A percentile compares a stretch with the other conserved stretches of the same genome.
Evolutionary conservation across 352 stramenopile species (phyloP).

Genomic region (Pseudoperonospora humuli): DNA sequence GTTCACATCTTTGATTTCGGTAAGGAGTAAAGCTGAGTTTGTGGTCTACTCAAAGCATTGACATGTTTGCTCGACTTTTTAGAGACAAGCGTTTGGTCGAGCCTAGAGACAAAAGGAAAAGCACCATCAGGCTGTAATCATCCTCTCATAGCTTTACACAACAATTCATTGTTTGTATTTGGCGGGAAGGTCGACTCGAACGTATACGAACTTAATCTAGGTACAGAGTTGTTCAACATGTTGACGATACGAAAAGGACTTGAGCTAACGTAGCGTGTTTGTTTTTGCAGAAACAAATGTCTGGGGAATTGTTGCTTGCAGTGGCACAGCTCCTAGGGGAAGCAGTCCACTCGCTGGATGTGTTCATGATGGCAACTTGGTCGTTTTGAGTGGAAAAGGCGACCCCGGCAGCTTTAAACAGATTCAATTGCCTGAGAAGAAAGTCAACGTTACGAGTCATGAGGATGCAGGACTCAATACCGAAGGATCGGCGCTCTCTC

Average conservation of each 20-base stretch:
- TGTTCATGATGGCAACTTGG: constrained; percentile 87
- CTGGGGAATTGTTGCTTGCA: constrained; percentile 54
- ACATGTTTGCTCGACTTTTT: not conserved
- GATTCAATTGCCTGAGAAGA: constrained; percentile 76
- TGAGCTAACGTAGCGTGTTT: constrained; percentile 1
- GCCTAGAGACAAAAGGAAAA: constrained; percentile 83
- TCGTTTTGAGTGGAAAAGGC: constrained; percentile 93
- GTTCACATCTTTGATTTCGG: constrained; percentile 96
- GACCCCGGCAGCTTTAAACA: constrained; percentile 89
- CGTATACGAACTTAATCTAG: constrained; percentile 91
- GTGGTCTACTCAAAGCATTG: not conserved
- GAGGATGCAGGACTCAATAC: constrained; percentile 8
- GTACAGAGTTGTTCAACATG: constrained; percentile 18
- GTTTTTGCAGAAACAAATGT: constrained; percentile 41
- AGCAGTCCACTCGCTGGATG: constrained; percentile 90
- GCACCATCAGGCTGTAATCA: constrained; percentile 90
- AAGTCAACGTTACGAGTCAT: constrained; percentile 50
- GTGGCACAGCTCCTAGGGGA: constrained; percentile 61
- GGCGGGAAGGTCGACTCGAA: constrained; percentile 91
- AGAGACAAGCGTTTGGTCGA: constrained; percentile 83
- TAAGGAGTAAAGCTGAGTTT: constrained; percentile 2
- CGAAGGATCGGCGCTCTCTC: constrained; percentile 57
- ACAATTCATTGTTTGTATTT: constrained; percentile 90
- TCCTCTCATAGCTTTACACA: constrained; percentile 90
- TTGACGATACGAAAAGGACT: not conserved